Evolutionary conservation across 2,329 filamentous ascomycete species (phyloP).

Genomic region (Myriangium duriaei): DNA sequence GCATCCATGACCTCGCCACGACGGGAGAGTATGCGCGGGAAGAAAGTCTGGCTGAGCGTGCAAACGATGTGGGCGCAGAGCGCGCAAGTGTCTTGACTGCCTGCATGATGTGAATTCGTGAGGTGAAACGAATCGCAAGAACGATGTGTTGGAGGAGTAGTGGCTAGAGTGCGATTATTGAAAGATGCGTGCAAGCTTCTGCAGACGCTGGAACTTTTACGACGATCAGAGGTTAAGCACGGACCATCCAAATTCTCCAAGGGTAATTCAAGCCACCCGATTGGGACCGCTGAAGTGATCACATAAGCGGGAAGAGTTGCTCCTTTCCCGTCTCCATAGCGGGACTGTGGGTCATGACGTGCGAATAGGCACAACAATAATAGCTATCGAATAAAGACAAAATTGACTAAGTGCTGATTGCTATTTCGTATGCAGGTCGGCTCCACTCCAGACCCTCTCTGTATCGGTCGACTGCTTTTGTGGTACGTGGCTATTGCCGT

Average conservation of each 20-base stretch:
- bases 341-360: no score
- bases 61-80: conserved; percentile 30
- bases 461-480: no score
- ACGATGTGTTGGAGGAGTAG: conserved; percentile 7
- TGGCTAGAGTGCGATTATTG: background rate
- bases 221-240: conserved; percentile 3
- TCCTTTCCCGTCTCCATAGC: no score
- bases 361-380: no score
- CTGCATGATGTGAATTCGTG: no score
- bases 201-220: conserved; percentile 7
- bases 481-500: no score
- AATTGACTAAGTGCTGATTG: no score
- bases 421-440: no score
- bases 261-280: background rate
- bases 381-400: no score
- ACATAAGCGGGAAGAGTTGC: no score
- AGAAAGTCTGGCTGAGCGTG: conserved; percentile 28
- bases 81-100: conserved; percentile 34
- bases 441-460: no score
- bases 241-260: conserved; percentile 5
- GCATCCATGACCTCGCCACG: conserved; percentile 13
- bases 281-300: background rate
- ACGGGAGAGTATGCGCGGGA: conserved; percentile 25
- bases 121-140: no score
- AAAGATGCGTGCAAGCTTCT: conserved; percentile 4